These are phyloP conservation scores for Chiua virens DNA, from an alignment of 768 basidiomycete species.

Conservation along the genomic window DNA sequence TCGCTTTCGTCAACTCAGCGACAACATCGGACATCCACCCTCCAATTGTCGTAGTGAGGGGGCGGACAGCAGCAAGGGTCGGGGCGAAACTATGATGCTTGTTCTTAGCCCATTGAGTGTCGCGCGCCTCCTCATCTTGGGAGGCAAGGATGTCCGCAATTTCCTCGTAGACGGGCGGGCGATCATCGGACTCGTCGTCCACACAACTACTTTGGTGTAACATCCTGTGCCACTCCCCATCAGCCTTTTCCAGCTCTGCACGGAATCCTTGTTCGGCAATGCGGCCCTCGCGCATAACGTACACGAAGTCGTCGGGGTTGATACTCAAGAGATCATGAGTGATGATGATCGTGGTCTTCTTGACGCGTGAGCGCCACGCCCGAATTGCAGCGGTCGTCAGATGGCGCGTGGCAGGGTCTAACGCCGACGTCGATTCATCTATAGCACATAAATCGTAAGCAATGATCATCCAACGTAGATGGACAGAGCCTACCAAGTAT, in stretches of 20 bases:
- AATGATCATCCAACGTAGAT: not conserved
- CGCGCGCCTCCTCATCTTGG: constrained; percentile 39
- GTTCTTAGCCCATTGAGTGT: constrained; percentile 24
- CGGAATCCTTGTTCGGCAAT: constrained; percentile 90
- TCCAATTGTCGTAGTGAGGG: constrained; percentile 52
- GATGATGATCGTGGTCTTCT: constrained; percentile 62
- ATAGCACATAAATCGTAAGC: not conserved
- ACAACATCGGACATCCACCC: constrained; percentile 87
- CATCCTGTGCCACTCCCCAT: constrained; percentile 75
- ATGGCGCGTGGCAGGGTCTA: constrained; percentile 85
- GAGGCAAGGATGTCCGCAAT: constrained; percentile 50
- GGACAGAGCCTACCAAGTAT: constrained; percentile 72
- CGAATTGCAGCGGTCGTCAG: constrained; percentile 77
- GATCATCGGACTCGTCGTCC: constrained; percentile 33
- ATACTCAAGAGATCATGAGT: constrained; percentile 95
- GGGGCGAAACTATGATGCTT: constrained; percentile 46
- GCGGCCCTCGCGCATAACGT: constrained; percentile 79
- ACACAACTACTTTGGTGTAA: constrained; percentile 60
- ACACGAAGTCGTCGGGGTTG: constrained; percentile 75
- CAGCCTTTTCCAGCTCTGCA: constrained; percentile 62
- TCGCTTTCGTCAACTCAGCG: constrained; percentile 53
- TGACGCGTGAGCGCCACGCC: constrained; percentile 55
- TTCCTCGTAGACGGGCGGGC: constrained; percentile 34
- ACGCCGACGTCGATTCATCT: constrained; percentile 82
- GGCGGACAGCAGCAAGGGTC: constrained; percentile 41